Evolutionary conservation across 2,329 filamentous ascomycete genomes (phyloP).

Genomic region (Exserohilum rostratum): DNA sequence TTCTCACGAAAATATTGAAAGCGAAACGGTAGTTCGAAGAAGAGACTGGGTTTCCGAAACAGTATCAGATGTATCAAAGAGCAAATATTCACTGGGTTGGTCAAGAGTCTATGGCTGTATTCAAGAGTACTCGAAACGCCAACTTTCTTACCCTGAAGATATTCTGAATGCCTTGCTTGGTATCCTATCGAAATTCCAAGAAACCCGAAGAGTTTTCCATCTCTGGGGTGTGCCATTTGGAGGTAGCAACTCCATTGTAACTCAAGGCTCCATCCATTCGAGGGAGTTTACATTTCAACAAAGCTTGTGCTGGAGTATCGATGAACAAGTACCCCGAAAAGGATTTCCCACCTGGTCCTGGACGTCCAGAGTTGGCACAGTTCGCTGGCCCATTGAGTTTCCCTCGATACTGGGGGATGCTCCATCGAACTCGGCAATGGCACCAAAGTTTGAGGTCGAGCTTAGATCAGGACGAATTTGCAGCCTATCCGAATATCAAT

Average conservation of each 20-base stretch:
- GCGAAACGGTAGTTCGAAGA: not conserved
- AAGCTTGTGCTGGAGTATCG: not conserved
- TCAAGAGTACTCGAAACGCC: not conserved
- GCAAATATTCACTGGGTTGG: not conserved
- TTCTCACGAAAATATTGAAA: not conserved
- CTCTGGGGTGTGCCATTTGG: not conserved
- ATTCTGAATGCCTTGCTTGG: not conserved
- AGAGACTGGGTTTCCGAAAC: not conserved
- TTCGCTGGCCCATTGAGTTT: not conserved
- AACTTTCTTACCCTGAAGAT: not conserved
- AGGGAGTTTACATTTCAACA: not conserved
- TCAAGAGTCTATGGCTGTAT: not conserved
- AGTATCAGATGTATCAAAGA: too few species aligned
- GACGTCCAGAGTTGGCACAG: not conserved
- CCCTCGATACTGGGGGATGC: not conserved
- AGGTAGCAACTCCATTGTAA: not conserved
- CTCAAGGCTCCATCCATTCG: not conserved
- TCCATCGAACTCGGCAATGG: not conserved
- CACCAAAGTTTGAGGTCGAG: not conserved
- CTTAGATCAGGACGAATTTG: not conserved
- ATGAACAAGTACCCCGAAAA: not conserved
- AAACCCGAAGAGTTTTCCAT: not conserved
- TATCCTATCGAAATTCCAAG: not conserved
- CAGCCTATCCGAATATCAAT: not conserved
- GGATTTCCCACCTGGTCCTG: slow-evolving; percentile 2